Evolutionary conservation across 1,284 basidiomycete genomes (phyloP).

Genomic region (Ceratobasidium theobromae): DNA sequence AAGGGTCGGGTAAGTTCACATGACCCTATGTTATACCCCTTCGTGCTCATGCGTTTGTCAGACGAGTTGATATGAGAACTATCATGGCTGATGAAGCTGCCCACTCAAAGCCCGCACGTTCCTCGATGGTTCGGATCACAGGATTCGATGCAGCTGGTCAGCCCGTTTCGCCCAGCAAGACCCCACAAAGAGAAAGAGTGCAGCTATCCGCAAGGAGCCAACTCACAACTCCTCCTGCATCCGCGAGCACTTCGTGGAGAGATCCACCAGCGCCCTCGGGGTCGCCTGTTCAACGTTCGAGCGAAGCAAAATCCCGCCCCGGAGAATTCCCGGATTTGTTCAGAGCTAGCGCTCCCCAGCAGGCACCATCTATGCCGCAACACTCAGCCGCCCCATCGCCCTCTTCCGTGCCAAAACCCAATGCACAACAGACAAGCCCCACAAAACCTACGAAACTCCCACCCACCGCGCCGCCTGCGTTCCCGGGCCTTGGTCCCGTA

Average conservation of each 20-base stretch:
- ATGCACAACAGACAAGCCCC: constrained; percentile 11
- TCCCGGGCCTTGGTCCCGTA: constrained; percentile 40
- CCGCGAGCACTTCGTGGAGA: constrained; percentile 27
- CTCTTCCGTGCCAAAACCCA: constrained; percentile 12
- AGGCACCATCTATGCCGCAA: background rate
- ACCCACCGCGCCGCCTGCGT: constrained; percentile 43
- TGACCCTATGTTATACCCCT: constrained; percentile 36
- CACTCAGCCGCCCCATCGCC: constrained; percentile 7
- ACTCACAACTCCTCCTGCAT: constrained; percentile 14
- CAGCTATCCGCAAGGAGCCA: constrained; percentile 9
- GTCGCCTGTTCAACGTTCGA: background rate
- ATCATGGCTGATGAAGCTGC: constrained; percentile 80
- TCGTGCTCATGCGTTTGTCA: constrained; percentile 49
- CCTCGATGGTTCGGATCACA: constrained; percentile 36
- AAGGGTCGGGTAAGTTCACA: constrained; percentile 13
- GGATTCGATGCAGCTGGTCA: constrained; percentile 20
- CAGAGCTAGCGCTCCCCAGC: background rate
- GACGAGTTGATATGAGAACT: constrained; percentile 72
- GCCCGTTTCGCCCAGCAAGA: constrained; percentile 20
- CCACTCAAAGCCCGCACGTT: background rate
- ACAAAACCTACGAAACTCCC: constrained; percentile 37
- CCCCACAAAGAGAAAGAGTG: constrained; percentile 29
- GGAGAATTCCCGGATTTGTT: constrained; percentile 20
- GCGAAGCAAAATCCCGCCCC: background rate
- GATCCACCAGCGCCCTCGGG: background rate